phyloP scores from a whole-genome alignment of 2,329 filamentous ascomycete species.

The Lachnellula willkommii region DNA sequence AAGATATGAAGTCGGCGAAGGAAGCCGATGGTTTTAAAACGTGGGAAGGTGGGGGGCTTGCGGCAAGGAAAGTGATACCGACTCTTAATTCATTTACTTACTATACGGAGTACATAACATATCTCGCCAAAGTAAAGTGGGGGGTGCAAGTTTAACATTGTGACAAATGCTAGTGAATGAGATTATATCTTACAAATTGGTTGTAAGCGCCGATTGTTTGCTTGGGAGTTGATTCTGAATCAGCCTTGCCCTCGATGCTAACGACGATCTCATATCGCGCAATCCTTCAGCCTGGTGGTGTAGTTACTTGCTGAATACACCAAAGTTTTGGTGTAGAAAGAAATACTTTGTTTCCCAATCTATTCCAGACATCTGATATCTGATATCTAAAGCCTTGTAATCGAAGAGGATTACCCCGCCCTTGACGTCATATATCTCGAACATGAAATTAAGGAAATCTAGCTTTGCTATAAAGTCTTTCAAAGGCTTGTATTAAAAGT shows the following conservation, averaged over 20 bases:
- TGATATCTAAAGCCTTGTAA: no score
- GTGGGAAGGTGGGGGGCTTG: neutral
- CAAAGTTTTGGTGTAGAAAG: neutral
- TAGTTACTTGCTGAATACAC: neutral
- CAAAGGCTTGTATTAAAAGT: no score
- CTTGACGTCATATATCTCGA: no score
- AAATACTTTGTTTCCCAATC: no score
- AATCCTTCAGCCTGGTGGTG: neutral
- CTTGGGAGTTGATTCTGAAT: slow-evolving; percentile 11
- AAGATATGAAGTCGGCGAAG: neutral
- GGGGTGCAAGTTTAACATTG: neutral
- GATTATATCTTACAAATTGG: neutral
- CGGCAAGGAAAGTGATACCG: no score
- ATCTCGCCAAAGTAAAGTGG: no score
- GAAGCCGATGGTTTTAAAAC: neutral
- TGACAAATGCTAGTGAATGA: neutral
- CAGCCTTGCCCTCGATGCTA: slow-evolving; percentile 19
- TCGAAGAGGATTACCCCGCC: no score
- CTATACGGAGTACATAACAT: no score
- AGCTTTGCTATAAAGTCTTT: no score
- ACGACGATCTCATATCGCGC: neutral
- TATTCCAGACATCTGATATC: no score
- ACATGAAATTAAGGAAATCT: no score
- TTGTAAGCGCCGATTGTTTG: neutral
- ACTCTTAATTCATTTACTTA: no score